Evolutionary conservation across 495 filamentous ascomycete genomes (phyloP), one percentile per base, ranked within the genome.

Genomic region (Durotheca rogersii): DNA sequence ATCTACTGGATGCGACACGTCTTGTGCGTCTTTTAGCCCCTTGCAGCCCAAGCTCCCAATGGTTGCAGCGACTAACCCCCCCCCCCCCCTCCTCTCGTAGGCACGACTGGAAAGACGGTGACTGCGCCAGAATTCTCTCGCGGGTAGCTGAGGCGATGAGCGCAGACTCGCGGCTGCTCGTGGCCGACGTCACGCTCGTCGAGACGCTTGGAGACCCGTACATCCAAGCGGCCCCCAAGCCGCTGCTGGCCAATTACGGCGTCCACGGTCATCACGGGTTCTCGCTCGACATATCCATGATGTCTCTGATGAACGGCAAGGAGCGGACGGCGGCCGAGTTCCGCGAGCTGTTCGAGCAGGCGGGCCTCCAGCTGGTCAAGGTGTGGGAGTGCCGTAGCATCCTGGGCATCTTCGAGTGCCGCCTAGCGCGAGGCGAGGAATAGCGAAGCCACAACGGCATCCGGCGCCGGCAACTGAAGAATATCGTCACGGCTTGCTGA

Each of bases 1-100:
- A 55, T 74, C 9, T 76, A 76, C 49, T 71, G 66, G 65, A 55
- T 74, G 18, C 65, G 70, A 1, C 65, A 60, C n/a, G 69, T 76
- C 27, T 33, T 76, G 53, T 60, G 41, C 44, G 37, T 17, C 7
- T 27, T n/a, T n/a, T 27, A 7, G 18, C 10, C 30, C 34, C 17
- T n/a, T n/a, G 23, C 15, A 32, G 17, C 12, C 7, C 6, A n/a
- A n/a, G n/a, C n/a, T n/a, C 10, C 23, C 31, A 3, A 17, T 35
- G 11, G 27, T 45, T 41, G 34, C 14, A 11, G 44, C 10, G 35
- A 32, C 56, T 59, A 35, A 59, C 40, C 3, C 23, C 12, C 18
- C n/a, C n/a, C n/a, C n/a, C n/a, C n/a, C n/a, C n/a, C n/a, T n/a
- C n/a, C n/a, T n/a, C n/a, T n/a, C 37, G 27, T 19, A 60, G 56